Percentiles rank a stretch among this genome's conserved stretches.
Conservation (phyloP, 2,329 filamentous ascomycete genomes). For the Westerdykella ornata region DNA sequence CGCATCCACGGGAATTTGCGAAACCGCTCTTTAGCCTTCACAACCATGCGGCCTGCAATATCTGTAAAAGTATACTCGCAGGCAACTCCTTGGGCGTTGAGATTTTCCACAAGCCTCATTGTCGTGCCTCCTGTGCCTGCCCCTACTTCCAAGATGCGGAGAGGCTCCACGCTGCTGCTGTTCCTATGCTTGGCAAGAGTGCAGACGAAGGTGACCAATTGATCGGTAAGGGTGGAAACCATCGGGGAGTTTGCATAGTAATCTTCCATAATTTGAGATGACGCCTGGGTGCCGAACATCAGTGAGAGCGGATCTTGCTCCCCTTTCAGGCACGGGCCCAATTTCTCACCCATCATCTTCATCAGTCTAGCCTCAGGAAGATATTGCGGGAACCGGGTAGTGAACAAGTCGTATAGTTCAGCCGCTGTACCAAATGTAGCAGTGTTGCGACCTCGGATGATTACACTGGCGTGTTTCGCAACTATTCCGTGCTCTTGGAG, state of each 20-base stretch:
- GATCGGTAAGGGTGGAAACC: conserved; percentile 11
- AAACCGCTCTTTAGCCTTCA: conserved; percentile 1
- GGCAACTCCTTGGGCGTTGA: conserved; percentile 1
- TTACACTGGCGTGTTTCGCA: conserved; percentile 1
- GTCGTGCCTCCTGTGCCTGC: conserved; percentile 16
- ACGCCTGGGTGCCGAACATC: conserved; percentile 9
- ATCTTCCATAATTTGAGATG: conserved; percentile 10
- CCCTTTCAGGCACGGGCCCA: conserved; percentile 12
- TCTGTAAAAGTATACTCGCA: conserved; percentile 6
- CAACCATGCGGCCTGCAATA: conserved; percentile 3
- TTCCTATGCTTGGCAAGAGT: background rate
- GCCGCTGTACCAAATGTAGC: background rate
- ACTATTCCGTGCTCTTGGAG: conserved; percentile 7
- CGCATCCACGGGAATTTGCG: background rate
- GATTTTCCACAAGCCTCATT: background rate
- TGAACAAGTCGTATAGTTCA: background rate
- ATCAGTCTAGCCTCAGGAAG: conserved; percentile 9
- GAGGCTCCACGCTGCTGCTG: background rate
- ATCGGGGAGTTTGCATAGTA: conserved; percentile 15
- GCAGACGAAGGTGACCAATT: conserved; percentile 3
- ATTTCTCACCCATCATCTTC: conserved; percentile 7
- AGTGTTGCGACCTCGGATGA: background rate
- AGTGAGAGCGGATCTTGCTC: conserved; percentile 9
- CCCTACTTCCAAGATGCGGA: conserved; percentile 14
- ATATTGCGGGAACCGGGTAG: conserved; percentile 7